A percentile compares a stretch with the other conserved stretches of the same genome.
Conservation (phyloP, 2,329 filamentous ascomycete species). For the Pseudomassariella vexata region DNA sequence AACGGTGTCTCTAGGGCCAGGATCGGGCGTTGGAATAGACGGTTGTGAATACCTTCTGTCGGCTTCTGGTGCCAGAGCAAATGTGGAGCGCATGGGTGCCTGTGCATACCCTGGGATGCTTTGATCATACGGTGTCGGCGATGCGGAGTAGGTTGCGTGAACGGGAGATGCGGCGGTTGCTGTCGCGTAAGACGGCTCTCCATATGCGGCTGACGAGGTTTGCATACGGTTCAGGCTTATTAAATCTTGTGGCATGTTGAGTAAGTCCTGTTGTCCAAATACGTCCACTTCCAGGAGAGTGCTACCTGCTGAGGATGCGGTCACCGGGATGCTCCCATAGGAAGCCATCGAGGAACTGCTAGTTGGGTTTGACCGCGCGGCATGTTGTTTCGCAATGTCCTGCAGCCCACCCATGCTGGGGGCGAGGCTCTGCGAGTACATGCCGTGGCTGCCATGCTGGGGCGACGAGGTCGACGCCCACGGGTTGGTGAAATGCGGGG, state of each 20-base stretch:
- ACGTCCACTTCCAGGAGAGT: conserved; percentile 51
- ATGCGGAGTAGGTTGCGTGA: conserved; percentile 59
- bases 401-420: conserved; percentile 52
- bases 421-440: conserved; percentile 58
- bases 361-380: conserved; percentile 53
- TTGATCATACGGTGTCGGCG: conserved; percentile 62
- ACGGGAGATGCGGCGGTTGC: conserved; percentile 63
- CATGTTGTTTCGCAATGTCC: conserved; percentile 51
- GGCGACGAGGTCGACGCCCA: conserved; percentile 63
- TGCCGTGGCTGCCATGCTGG: conserved; percentile 49
- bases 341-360: conserved; percentile 60
- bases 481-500: conserved; percentile 83
- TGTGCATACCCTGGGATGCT: conserved; percentile 65
- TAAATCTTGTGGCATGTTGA: conserved; percentile 70
- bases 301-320: conserved; percentile 68
- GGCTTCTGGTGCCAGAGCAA: conserved; percentile 51
- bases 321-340: conserved; percentile 66
- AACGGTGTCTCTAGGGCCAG: conserved; percentile 28
- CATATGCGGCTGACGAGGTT: conserved; percentile 59
- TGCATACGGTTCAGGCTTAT: conserved; percentile 61
- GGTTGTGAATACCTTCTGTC: conserved; percentile 75
- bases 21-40: conserved; percentile 59
- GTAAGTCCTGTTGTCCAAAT: conserved; percentile 60
- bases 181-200: conserved; percentile 63
- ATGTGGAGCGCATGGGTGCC: conserved; percentile 55